Base-by-base conservation (phyloP, 495 filamentous ascomycete genomes). In the Penicillium desertorum region DNA sequence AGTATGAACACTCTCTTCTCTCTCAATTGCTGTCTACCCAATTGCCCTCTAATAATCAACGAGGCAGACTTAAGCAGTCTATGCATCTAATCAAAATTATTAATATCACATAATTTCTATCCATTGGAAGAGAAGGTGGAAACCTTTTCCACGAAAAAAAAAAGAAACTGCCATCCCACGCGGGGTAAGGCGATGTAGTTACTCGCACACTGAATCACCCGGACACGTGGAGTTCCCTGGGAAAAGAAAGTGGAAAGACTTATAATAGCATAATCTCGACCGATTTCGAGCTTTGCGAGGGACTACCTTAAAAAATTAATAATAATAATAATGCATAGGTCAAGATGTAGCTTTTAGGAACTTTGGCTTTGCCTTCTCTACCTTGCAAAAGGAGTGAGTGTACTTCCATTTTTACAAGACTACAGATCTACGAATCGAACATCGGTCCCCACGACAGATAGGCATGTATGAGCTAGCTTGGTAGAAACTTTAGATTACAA, bases 401-500 rank as follows among this genome's bases (percentile, higher is more conserved):
- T 8, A 7, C 36, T 29, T 29, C 7, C 6, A 5, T 6, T 47
- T 0, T 17, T 47, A 36, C 43, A 5, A 29, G 10, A 17, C 29
- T 29, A 23, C 12, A 1, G 6, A 39, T 39, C n/a, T 14, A 41
- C 17, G 9, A 20, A 39, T 51, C 12, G 12, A 44, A 44, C 16
- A 48, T 52, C n/a, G 29, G 46, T 51, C 47, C 62, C 50, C 45
- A 51, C 43, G n/a, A 34, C 36, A 59, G 43, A 39, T 44, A 59
- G 49, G 32, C 29, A 59, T 68, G 44, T 47, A 63, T 65, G 55
- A 54, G 14, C 60, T 63, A 67, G 65, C 56, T 67, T 39, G 53
- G 59, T 62, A 65, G 50, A 63, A 52, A 59, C 54, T 63, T 60
- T 68, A 68, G 60, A 68, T 65, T 61, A 68, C 62, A 68, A 45